Conservation (phyloP, 2,329 filamentous ascomycete species). For the Colletotrichum abscissum region DNA sequence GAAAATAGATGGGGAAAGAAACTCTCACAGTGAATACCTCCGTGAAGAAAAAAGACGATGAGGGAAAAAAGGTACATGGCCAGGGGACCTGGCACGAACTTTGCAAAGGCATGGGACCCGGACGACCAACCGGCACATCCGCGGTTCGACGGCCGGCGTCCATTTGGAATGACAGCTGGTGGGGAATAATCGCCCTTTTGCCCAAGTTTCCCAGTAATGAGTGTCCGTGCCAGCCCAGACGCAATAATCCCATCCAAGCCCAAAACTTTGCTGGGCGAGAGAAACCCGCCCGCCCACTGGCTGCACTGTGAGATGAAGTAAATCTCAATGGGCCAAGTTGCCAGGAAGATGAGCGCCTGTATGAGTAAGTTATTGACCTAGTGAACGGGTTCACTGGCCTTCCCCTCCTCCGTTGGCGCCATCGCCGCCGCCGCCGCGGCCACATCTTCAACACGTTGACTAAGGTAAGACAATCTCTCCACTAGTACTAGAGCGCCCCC, state of each 20-base stretch:
- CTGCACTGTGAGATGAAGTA: not conserved
- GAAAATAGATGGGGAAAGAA: not conserved
- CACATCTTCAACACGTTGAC: not conserved
- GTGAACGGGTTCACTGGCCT: not conserved
- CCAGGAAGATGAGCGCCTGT: not conserved
- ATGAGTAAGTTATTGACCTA: not conserved
- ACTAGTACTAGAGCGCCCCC: not conserved
- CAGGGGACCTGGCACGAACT: conserved; percentile 1
- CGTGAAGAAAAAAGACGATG: not conserved
- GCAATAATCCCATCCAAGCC: not conserved
- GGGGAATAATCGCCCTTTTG: not conserved
- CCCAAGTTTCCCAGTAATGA: not conserved
- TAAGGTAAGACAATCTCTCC: not conserved
- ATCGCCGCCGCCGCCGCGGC: not conserved
- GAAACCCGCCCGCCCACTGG: not conserved
- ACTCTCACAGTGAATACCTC: not conserved
- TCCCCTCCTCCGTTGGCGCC: not conserved
- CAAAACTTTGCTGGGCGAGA: not conserved
- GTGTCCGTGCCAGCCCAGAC: conserved; percentile 15
- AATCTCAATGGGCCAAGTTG: not conserved
- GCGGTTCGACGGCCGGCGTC: conserved; percentile 17
- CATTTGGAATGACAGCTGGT: conserved; percentile 35
- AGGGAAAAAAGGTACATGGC: not conserved
- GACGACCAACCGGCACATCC: conserved; percentile 34
- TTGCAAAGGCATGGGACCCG: not conserved